phyloP scores from a whole-genome alignment of 2,329 filamentous ascomycete genomes.

The Colletotrichum sp. region DNA sequence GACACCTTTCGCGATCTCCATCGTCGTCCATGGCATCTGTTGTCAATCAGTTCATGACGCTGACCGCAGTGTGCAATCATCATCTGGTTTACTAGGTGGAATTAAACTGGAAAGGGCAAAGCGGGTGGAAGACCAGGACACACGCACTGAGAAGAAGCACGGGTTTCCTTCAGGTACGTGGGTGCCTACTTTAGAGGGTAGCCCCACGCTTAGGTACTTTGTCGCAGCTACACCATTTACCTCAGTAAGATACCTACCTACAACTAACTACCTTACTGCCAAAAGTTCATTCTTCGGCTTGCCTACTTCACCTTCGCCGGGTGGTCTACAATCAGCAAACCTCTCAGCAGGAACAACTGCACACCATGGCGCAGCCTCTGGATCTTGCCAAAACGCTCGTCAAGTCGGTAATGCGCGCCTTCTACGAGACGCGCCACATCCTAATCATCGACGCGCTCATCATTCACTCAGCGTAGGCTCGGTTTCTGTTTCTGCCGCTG shows the following conservation, averaged over 20 bases:
- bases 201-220: not conserved
- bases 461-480: slow-evolving; percentile 76
- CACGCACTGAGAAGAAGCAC: not conserved
- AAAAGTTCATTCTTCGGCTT: not conserved
- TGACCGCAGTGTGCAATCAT: not conserved
- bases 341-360: not conserved
- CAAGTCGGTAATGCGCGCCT: slow-evolving; percentile 83
- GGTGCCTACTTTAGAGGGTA: not conserved
- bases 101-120: not conserved
- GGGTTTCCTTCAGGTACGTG: not conserved
- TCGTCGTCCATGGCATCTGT: not conserved
- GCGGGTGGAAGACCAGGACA: not conserved
- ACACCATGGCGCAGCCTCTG: slow-evolving; percentile 35
- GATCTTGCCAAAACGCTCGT: slow-evolving; percentile 76
- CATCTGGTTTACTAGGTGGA: not conserved
- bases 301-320: not conserved
- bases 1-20: not conserved
- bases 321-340: not conserved
- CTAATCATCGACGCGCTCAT: slow-evolving; percentile 87
- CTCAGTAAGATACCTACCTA: not conserved
- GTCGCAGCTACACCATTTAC: not conserved
- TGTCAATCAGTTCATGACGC: not conserved
- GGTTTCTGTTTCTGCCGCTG: not conserved
- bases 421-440: slow-evolving; percentile 85
- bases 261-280: not conserved